Percentiles rank a stretch among this genome's conserved stretches.
Evolutionary conservation across 148 eudicot species (phyloP).

Genomic region (Limonium bicolor): DNA sequence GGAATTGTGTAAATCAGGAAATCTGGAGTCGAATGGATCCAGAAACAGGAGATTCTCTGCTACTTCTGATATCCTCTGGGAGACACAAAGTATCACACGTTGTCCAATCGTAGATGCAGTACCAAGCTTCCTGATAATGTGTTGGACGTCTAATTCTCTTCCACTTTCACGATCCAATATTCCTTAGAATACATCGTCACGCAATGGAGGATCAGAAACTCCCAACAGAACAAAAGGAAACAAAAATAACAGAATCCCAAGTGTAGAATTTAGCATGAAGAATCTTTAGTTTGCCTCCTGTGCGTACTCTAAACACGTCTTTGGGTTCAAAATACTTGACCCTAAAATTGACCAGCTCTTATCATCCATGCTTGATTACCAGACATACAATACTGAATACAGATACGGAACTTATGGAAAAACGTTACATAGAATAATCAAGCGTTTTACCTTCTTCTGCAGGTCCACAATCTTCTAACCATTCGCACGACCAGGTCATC

Average conservation of each 20-base stretch:
- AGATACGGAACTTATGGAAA: neutral
- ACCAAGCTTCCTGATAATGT: conserved; percentile 64
- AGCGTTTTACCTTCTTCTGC: conserved; percentile 39
- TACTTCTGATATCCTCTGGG: conserved; percentile 52
- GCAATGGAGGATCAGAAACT: neutral
- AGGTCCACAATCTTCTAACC: conserved; percentile 47
- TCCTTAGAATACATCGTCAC: conserved; percentile 17
- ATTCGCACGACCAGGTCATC: conserved; percentile 52
- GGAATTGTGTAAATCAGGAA: conserved; percentile 45
- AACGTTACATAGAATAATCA: neutral
- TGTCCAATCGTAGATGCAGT: conserved; percentile 57
- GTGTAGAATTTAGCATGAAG: neutral
- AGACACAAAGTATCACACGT: conserved; percentile 48
- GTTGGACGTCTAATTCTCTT: conserved; percentile 43
- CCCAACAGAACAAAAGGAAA: neutral
- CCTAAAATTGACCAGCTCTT: conserved; percentile 1
- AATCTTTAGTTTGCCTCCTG: neutral
- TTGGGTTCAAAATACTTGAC: neutral
- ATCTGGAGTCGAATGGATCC: conserved; percentile 83
- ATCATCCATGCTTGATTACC: neutral
- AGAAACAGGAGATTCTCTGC: conserved; percentile 59
- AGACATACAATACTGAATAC: neutral
- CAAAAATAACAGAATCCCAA: neutral
- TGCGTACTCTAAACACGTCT: neutral
- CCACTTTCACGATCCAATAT: conserved; percentile 20